phyloP scores from a whole-genome alignment of 768 basidiomycete genomes.

The Suillus cothurnatus region DNA sequence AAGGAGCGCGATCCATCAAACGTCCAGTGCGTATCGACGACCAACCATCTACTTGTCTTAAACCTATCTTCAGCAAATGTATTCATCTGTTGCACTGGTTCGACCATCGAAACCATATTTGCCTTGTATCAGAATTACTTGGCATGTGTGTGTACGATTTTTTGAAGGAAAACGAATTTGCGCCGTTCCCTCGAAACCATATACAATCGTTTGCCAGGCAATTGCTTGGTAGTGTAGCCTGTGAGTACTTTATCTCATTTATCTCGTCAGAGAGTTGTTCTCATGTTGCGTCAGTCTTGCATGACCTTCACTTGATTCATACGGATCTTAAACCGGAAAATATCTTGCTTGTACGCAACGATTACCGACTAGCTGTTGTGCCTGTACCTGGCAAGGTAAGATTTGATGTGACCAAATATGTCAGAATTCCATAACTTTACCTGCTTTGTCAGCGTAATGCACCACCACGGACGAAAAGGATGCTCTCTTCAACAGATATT shows the following conservation, averaged over 20 bases:
- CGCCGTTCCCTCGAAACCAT: conserved; percentile 93
- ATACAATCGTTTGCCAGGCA: conserved; percentile 96
- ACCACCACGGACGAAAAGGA: conserved; percentile 68
- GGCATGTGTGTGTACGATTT: conserved; percentile 99
- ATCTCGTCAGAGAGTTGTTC: background rate
- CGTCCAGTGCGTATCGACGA: conserved; percentile 65
- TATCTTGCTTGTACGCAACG: conserved; percentile 89
- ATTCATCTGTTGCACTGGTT: conserved; percentile 95
- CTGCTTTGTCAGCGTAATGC: conserved; percentile 54
- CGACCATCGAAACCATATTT: conserved; percentile 97
- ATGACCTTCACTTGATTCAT: conserved; percentile 89
- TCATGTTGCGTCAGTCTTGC: conserved; percentile 64
- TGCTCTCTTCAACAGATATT: conserved; percentile 88
- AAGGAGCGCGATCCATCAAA: conserved; percentile 88
- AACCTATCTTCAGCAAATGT: conserved; percentile 73
- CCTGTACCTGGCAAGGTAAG: conserved; percentile 67
- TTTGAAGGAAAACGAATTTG: conserved; percentile 96
- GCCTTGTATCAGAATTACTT: conserved; percentile 92
- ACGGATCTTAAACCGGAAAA: conserved; percentile 99
- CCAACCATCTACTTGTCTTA: conserved; percentile 11
- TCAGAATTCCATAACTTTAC: conserved; percentile 17
- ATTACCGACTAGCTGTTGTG: conserved; percentile 63
- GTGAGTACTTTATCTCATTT: conserved; percentile 53
- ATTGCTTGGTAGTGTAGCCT: conserved; percentile 89
- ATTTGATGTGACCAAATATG: conserved; percentile 6